A percentile compares a stretch with the other conserved stretches of the same genome.
phyloP scores from a whole-genome alignment of 2,329 filamentous ascomycete genomes.

The Aspergillus thermomutatus region DNA sequence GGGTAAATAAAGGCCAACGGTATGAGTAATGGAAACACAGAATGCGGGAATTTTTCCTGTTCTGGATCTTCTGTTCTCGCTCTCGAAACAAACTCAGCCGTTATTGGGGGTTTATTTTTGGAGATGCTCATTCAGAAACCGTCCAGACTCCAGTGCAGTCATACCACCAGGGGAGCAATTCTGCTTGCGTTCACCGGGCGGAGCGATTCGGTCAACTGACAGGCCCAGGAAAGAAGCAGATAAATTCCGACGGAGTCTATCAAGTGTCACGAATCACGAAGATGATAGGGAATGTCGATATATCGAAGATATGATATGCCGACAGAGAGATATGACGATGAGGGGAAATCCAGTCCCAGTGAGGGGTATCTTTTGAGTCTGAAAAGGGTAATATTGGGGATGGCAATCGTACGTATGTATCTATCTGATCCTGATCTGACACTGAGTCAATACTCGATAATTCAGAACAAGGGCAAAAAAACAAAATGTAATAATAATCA shows the following conservation, averaged over 20 bases:
- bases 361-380: background rate
- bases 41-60: background rate
- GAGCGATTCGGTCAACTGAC: background rate
- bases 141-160: background rate
- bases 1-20: background rate
- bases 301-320: background rate
- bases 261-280: background rate
- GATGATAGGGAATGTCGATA: background rate
- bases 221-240: background rate
- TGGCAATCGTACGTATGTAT: background rate
- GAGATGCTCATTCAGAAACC: background rate
- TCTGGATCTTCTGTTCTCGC: background rate
- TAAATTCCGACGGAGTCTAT: background rate
- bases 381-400: background rate
- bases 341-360: background rate
- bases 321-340: background rate
- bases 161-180: background rate
- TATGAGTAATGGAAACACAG: background rate
- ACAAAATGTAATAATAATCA: background rate
- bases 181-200: conserved; percentile 36
- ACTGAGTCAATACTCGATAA: background rate
- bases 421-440: too few relatives aligned
- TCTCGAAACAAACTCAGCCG: background rate
- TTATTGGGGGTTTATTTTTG: background rate
- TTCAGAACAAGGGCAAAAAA: too few relatives aligned